These are phyloP conservation scores for Oryza meridionalis DNA, from an alignment of 176 grass and related monocot species.

Conservation along the genomic window DNA sequence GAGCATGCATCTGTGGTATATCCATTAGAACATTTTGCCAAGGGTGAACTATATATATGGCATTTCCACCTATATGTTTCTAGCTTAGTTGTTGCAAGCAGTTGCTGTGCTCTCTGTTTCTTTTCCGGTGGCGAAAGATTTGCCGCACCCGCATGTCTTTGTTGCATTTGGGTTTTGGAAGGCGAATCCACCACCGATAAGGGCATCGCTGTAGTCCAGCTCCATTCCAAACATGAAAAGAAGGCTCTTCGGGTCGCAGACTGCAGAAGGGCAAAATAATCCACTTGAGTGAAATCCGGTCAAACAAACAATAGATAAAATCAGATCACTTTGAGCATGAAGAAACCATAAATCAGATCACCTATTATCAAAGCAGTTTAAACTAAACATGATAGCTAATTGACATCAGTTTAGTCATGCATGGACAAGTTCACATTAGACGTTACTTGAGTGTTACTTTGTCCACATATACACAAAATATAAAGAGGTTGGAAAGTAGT, in stretches of 20 bases:
- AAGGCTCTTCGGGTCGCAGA: conserved; percentile 93
- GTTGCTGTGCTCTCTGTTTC: conserved; percentile 53
- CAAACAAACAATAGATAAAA: not conserved
- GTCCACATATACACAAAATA: not conserved
- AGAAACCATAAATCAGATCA: not conserved
- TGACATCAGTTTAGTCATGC: not conserved
- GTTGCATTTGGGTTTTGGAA: conserved; percentile 96
- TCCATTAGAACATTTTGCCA: not conserved
- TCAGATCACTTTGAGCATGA: not conserved
- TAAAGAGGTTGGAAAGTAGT: not conserved
- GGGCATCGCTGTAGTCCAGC: conserved; percentile 87
- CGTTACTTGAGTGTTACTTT: not conserved
- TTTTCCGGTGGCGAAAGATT: conserved; percentile 81
- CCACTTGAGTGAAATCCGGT: not conserved
- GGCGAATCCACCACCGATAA: conserved; percentile 82
- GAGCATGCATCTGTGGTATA: conserved; percentile 32
- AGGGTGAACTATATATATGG: conserved; percentile 2
- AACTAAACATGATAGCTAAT: not conserved
- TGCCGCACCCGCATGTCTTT: conserved; percentile 93
- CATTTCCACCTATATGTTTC: conserved; percentile 17
- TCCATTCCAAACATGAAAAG: conserved; percentile 98
- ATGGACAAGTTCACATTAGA: not conserved
- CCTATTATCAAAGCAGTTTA: not conserved
- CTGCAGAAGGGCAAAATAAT: conserved; percentile 33
- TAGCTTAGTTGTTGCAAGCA: conserved; percentile 65